A percentile compares a stretch with the other conserved stretches of the same genome.
These are phyloP conservation scores for Telfairia occidentalis DNA, from an alignment of 331 rosid genomes.

Conservation along the genomic window DNA sequence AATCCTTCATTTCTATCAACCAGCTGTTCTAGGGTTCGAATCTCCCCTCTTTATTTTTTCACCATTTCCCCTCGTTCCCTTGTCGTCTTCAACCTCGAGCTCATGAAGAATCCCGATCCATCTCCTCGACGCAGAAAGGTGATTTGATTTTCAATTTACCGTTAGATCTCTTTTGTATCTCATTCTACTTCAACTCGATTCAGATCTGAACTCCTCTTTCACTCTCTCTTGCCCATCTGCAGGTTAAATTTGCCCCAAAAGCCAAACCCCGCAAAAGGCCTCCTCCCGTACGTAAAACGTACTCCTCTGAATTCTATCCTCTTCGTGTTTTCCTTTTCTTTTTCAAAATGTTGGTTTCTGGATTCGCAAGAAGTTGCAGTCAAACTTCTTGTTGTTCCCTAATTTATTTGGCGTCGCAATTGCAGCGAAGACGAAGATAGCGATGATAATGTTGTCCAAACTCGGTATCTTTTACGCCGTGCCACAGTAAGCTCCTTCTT, in stretches of 20 bases:
- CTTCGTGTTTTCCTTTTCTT: not conserved
- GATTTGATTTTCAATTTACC: not conserved
- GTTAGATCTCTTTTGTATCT: too few relatives aligned
- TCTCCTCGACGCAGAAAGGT: constrained; percentile 55
- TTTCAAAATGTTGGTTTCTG: not conserved
- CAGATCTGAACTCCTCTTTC: not conserved
- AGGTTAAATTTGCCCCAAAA: constrained; percentile 47
- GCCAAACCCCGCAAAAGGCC: constrained; percentile 22
- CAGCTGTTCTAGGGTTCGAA: constrained; percentile 1
- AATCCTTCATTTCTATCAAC: fast-evolving
- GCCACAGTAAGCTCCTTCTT: constrained; percentile 24
- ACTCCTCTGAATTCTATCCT: constrained; percentile 10
- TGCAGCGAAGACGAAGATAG: constrained; percentile 37
- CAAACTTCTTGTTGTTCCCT: not conserved
- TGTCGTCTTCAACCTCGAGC: constrained; percentile 13
- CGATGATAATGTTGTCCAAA: constrained; percentile 17
- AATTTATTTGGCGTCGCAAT: not conserved
- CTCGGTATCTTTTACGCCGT: constrained; percentile 28
- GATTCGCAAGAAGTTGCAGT: not conserved
- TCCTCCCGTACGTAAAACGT: constrained; percentile 22
- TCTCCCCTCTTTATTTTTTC: not conserved
- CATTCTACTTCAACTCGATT: not conserved
- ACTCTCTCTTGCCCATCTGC: not conserved
- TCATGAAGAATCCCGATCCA: constrained; percentile 26
- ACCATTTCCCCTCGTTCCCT: not conserved